These are phyloP conservation scores for Trametes maxima DNA, from an alignment of 768 basidiomycete species.

Conservation along the genomic window DNA sequence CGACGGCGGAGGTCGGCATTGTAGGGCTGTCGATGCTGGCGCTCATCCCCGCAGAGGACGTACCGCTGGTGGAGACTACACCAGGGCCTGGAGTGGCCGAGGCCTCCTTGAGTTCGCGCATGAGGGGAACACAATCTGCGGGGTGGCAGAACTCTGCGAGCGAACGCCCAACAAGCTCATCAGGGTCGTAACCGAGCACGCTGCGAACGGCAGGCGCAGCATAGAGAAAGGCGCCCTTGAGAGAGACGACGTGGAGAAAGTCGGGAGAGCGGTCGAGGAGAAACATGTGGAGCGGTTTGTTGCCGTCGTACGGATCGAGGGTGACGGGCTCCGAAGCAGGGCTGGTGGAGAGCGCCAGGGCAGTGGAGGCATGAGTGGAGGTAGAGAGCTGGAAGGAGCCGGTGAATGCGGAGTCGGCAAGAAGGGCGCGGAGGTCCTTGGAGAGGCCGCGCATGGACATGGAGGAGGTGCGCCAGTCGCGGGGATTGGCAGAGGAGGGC, in stretches of 20 bases:
- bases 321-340: slow-evolving; percentile 11
- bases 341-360: slow-evolving; percentile 18
- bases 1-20: not conserved
- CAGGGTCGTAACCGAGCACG: slow-evolving; percentile 84
- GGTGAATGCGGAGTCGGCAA: slow-evolving; percentile 51
- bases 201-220: slow-evolving; percentile 79
- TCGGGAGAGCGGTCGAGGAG: slow-evolving; percentile 70
- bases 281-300: slow-evolving; percentile 55
- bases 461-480: slow-evolving; percentile 38
- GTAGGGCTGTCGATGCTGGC: slow-evolving; percentile 8
- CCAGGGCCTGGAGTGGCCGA: slow-evolving; percentile 34
- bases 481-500: slow-evolving; percentile 22
- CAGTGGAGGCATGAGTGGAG: slow-evolving; percentile 36
- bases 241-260: slow-evolving; percentile 87
- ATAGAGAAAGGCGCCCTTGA: slow-evolving; percentile 92
- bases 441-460: slow-evolving; percentile 45
- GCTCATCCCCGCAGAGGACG: slow-evolving; percentile 3
- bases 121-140: slow-evolving; percentile 86
- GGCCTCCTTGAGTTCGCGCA: slow-evolving; percentile 87
- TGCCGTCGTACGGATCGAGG: slow-evolving; percentile 37
- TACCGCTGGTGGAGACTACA: slow-evolving; percentile 21
- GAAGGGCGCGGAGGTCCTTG: slow-evolving; percentile 52
- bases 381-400: slow-evolving; percentile 42
- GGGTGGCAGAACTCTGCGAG: slow-evolving; percentile 86
- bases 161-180: slow-evolving; percentile 77